Percentiles rank a stretch among this genome's conserved stretches.
Evolutionary conservation across 2,329 filamentous ascomycete genomes (phyloP).

Genomic region (Penicillium hordei): DNA sequence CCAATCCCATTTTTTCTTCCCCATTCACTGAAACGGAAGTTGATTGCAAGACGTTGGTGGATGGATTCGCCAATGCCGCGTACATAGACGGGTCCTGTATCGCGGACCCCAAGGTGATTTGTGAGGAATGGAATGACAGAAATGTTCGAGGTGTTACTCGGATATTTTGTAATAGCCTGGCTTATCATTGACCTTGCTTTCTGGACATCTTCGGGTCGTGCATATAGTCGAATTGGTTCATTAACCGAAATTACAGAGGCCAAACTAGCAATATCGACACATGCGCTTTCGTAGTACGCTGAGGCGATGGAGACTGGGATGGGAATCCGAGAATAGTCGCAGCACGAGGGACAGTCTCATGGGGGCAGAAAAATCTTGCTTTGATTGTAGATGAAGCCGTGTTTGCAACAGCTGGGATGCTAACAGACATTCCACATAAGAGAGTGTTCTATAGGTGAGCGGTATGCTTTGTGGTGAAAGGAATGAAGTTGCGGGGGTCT

Average conservation of each 20-base stretch:
- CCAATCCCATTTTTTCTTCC: slow-evolving; percentile 18
- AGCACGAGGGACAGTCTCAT: slow-evolving; percentile 18
- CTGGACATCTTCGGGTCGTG: slow-evolving; percentile 21
- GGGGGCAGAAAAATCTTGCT: slow-evolving; percentile 12
- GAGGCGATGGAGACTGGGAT: slow-evolving; percentile 19
- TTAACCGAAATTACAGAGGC: slow-evolving; percentile 26
- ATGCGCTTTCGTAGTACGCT: slow-evolving; percentile 19
- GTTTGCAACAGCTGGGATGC: neutral
- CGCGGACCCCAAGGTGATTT: slow-evolving; percentile 24
- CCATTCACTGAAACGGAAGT: slow-evolving; percentile 25
- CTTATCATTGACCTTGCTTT: slow-evolving; percentile 14
- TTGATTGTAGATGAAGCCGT: neutral
- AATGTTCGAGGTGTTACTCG: slow-evolving; percentile 10
- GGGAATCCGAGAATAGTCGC: slow-evolving; percentile 29
- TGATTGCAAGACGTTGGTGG: slow-evolving; percentile 13
- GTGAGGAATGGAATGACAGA: slow-evolving; percentile 17
- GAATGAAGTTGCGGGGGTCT: neutral
- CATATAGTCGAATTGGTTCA: slow-evolving; percentile 30
- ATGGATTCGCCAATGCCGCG: slow-evolving; percentile 7
- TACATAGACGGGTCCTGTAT: slow-evolving; percentile 23
- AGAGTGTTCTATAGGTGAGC: neutral
- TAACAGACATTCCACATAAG: neutral
- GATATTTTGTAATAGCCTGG: slow-evolving; percentile 7
- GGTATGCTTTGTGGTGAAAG: neutral
- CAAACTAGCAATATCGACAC: slow-evolving; percentile 24